Conservation (phyloP, 805 yeast genomes). For the Hermanozyma aechmeae region DNA sequence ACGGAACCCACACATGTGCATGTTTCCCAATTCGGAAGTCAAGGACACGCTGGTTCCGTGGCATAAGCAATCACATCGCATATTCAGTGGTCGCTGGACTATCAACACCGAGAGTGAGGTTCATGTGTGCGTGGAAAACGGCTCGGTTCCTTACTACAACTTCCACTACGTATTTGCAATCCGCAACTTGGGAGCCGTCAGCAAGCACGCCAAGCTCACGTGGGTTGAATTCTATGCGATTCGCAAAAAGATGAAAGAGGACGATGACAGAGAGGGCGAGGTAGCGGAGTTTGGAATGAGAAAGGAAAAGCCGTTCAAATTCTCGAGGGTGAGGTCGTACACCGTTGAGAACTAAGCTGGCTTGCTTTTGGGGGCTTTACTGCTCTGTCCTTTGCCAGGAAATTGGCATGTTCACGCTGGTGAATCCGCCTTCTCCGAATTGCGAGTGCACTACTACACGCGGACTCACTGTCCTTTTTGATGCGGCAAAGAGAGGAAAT, state of each 20-base stretch:
- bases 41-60: conserved; percentile 9
- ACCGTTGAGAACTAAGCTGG: conserved; percentile 1
- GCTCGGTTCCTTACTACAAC: conserved; percentile 50
- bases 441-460: too few species aligned
- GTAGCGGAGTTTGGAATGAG: conserved; percentile 41
- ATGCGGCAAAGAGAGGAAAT: too few species aligned
- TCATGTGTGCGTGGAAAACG: conserved; percentile 41
- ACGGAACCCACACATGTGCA: conserved; percentile 10
- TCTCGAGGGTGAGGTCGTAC: conserved; percentile 51
- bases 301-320: conserved; percentile 74
- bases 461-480: too few species aligned
- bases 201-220: conserved; percentile 57
- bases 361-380: too few species aligned
- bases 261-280: conserved; percentile 43
- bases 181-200: conserved; percentile 44
- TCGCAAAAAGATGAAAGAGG: conserved; percentile 27
- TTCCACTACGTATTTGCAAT: conserved; percentile 60
- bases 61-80: conserved; percentile 23
- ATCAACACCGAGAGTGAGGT: conserved; percentile 43
- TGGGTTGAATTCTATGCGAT: conserved; percentile 62
- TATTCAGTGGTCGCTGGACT: conserved; percentile 48
- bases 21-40: conserved; percentile 8
- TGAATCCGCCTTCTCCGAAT: too few species aligned
- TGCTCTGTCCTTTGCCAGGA: too few species aligned
- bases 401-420: too few species aligned